Base-by-base conservation (phyloP, 805 yeast species). In the Komagataella pastoris region DNA sequence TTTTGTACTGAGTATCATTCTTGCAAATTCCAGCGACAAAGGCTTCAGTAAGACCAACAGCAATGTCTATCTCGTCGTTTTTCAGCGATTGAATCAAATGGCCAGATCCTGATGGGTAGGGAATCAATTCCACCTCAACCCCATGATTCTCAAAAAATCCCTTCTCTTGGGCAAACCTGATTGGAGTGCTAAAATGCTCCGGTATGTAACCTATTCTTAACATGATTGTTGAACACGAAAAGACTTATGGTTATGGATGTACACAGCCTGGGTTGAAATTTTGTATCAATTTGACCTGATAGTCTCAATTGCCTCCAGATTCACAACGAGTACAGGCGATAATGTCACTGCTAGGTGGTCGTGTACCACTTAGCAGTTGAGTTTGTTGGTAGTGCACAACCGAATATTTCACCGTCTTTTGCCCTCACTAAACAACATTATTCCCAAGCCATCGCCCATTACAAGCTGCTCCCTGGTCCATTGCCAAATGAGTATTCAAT, bases 1-100 rank as follows among this genome's bases (percentile, higher is more conserved):
- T 72, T 57, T 80, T 76, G 65, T 83, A 88, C 8, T 55, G 54
- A 36, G 73, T 74, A 56, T 77, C 77, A 0, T 89, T 90, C 54
- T 85, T 81, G 21, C 87, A 85, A 49, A 85, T 70, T 17, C 91
- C 95, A 24, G 93, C 80, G 2, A 90, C 80, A 67, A 89, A 89
- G 0, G 95, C 96, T 65, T 89, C 97, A 3, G 97, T 89, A 51
- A 89, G 73, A 0, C 97, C 97, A 60, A 90, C 77, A 30, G 95
- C 95, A 50, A 86, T 71, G 59, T 89, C 93, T 43, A 88, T 76
- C 46, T 81, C 77, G 8, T 75, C 72, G 17, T 68, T 75, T 54
- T 80, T 78, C 50, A 90, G 70, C 6, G 88, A 74, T 58, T 83
- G 85, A 62, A 89, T 85, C 64, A 89, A 72, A 58, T 88, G 87